These are phyloP conservation scores for Alternaria viburni DNA, from an alignment of 2,329 filamentous ascomycete genomes.

Conservation along the genomic window DNA sequence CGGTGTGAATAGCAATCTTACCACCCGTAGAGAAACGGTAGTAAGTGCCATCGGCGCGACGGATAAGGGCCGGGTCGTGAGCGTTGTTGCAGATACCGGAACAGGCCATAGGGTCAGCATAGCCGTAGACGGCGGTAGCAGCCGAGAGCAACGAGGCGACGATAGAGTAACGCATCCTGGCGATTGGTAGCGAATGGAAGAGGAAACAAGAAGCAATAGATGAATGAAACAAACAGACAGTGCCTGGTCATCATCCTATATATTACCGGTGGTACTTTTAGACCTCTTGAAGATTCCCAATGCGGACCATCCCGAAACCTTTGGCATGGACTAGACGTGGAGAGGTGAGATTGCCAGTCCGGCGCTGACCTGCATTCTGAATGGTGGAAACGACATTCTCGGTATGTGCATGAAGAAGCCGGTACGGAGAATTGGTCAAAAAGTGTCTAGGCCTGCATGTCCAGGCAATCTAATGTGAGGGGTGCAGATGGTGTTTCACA, in stretches of 20 bases:
- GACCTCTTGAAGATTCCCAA: background rate
- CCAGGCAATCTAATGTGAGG: conserved; percentile 6
- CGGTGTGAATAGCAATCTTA: conserved; percentile 57
- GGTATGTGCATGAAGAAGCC: background rate
- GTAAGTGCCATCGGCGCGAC: conserved; percentile 57
- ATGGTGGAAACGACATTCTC: conserved; percentile 7
- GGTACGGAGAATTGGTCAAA: conserved; percentile 12
- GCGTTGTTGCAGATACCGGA: conserved; percentile 52
- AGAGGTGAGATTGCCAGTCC: background rate
- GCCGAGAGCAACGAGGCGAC: conserved; percentile 26
- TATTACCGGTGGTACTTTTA: background rate
- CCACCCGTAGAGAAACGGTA: conserved; percentile 62
- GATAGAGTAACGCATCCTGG: conserved; percentile 27
- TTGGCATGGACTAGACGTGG: background rate
- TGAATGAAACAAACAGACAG: background rate
- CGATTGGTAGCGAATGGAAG: background rate
- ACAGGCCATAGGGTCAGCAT: conserved; percentile 51
- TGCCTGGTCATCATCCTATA: background rate
- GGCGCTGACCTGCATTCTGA: background rate
- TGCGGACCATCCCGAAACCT: background rate
- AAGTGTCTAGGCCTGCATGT: background rate
- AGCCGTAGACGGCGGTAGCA: conserved; percentile 35
- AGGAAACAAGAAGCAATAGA: background rate
- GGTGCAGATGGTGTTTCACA: conserved; percentile 4
- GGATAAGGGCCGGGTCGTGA: conserved; percentile 59